Conservation (phyloP, 257 asterid genomes). For the Nicotiana paniculata region DNA sequence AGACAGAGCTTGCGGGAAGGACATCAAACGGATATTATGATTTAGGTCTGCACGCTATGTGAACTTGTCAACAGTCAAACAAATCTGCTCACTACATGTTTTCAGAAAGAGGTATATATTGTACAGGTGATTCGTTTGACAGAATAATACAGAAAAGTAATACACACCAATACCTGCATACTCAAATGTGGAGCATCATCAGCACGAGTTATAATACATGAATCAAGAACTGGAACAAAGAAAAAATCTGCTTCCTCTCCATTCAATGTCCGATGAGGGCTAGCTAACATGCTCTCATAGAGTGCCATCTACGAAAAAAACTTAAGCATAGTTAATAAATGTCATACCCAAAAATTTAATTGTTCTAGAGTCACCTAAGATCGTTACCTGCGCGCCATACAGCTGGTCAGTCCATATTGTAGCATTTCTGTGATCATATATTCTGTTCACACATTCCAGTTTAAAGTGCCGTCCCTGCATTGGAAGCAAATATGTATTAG, state of each 20-base stretch:
- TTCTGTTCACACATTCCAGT: conserved; percentile 79
- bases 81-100: background rate
- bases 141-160: background rate
- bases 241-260: conserved; percentile 94
- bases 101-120: background rate
- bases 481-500: conserved; percentile 2
- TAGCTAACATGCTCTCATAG: conserved; percentile 81
- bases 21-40: background rate
- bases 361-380: background rate
- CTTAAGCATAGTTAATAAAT: conserved; percentile 11
- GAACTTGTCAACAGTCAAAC: background rate
- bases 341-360: background rate
- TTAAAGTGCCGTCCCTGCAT: conserved; percentile 85
- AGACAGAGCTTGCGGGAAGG: background rate
- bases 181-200: conserved; percentile 92
- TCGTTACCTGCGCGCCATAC: conserved; percentile 89
- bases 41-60: background rate
- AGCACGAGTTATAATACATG: conserved; percentile 88
- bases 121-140: background rate
- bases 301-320: conserved; percentile 62
- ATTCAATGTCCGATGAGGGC: conserved; percentile 79
- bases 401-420: conserved; percentile 83
- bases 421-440: conserved; percentile 70
- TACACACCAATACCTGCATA: conserved; percentile 47
- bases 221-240: conserved; percentile 95